Evolutionary conservation across 2,329 filamentous ascomycete genomes (phyloP), one percentile per base, ranked within the genome.

Genomic region (Exophiala oligosperma): DNA sequence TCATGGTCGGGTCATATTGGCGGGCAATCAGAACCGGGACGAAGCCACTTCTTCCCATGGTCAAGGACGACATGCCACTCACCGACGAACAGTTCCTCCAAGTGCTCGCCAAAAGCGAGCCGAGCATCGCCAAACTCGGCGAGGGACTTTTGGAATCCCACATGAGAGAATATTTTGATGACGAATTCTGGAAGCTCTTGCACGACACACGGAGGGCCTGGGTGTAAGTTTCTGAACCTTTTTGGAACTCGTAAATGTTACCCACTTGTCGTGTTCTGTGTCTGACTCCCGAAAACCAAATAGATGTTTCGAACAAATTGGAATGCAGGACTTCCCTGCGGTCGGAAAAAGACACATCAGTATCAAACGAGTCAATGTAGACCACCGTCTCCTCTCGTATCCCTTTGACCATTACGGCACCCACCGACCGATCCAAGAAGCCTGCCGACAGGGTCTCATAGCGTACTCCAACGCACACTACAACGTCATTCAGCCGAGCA

Each of bases 1-100:
- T 48, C 46, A 72, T 43, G 40, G 40, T 43, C 21, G 40, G 40
- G 8, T 43, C 40, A 23, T 43, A 5, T 9, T 43, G 40, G 40
- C 40, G 40, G 3, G 40, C 40, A 43, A 43, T 43, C 40, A 43
- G 40, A 11, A 43, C 40, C n/a, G 2, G 40, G 21, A 43, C 40
- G 17, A 43, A 43, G n/a, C 40, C 40, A 17, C 40, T 43, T 4
- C 40, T 43, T 11, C 40, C 40, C n/a, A 43, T 43, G 40, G 40
- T 43, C 40, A 43, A 43, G 40, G 40, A 43, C 40, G 40, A 43
- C 3, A 43, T 43, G 3, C 14, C 14, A 43, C 40, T 43, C 6
- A 43, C 14, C 40, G 40, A 43, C 12, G 40, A 43, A 14, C 4
- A 43, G 12, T 43, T 43, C 12, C 40, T 43, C n/a, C 3, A 23